phyloP scores from a whole-genome alignment of 495 filamentous ascomycete species.

The Penicillium steckii region DNA sequence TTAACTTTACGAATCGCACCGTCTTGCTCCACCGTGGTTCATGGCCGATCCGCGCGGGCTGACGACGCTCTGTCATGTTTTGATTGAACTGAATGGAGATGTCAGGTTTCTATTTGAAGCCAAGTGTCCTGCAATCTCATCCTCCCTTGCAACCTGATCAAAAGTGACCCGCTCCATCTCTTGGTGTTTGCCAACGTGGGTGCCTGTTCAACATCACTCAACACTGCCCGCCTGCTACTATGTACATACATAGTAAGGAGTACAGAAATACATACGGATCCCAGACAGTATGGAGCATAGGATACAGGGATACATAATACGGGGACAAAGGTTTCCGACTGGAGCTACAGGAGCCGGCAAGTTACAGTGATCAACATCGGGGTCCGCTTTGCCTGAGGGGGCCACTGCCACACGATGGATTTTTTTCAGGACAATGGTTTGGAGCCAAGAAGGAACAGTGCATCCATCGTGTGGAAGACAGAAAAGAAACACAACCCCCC shows the following conservation, averaged over 20 bases:
- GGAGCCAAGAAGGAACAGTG: neutral
- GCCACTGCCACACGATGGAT: conserved; percentile 5
- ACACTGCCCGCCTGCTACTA: too few relatives aligned
- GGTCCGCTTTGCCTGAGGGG: neutral
- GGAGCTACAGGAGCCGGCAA: conserved; percentile 4
- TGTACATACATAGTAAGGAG: too few relatives aligned
- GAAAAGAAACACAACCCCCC: too few relatives aligned
- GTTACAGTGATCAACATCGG: conserved; percentile 9
- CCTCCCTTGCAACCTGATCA: neutral
- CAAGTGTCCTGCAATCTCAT: conserved; percentile 9
- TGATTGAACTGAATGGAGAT: conserved; percentile 2
- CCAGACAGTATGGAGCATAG: too few relatives aligned
- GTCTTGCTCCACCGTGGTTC: conserved; percentile 20
- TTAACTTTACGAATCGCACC: conserved; percentile 10
- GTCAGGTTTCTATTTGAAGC: neutral
- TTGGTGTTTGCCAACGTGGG: too few relatives aligned
- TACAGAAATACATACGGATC: too few relatives aligned
- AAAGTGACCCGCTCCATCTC: neutral
- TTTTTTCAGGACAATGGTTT: neutral
- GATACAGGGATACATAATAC: neutral
- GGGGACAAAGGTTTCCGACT: neutral
- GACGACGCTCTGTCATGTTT: conserved; percentile 19
- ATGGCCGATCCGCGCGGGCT: conserved; percentile 12
- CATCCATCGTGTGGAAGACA: conserved; percentile 3
- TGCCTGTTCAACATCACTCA: too few relatives aligned